Evolutionary conservation across 2,329 filamentous ascomycete genomes (phyloP), one percentile per base, ranked within the genome.

Genomic region (Fusarium praegraminearum): DNA sequence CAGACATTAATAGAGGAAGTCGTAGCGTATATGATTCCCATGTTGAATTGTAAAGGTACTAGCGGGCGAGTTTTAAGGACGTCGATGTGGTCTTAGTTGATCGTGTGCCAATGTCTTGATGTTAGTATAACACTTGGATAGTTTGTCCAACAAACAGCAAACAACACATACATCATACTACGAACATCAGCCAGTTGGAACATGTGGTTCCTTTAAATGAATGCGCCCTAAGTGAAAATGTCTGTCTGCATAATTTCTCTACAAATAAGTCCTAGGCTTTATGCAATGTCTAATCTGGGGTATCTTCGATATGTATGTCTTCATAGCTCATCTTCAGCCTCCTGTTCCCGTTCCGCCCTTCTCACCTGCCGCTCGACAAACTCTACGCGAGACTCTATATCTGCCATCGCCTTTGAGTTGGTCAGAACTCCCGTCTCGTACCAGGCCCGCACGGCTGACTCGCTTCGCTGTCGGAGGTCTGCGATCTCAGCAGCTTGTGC

Each of bases 381-480:
- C 78, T 87, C 86, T 15, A 94, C 78, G 51, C 91, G 84, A 35
- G 87, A 85, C 79, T 97, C 91, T 76, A 91, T 89, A 53, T 91
- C 88, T 24, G 90, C 91, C 81, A 93, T 90, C 61, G 87, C 86
- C 71, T 89, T 87, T 0, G 90, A 90, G 71, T 88, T 88, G 13
- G 86, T 85, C 49, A 97, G 81, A 44, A 96, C 84, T 5, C 89
- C 88, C 26, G 87, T 82, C 77, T 94, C 90, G 79, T 95, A 94
- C 91, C 93, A 97, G 36, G 83, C 80, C 69, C 90, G 86, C 62
- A 93, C 80, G 26, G 87, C 81, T 67, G 78, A 78, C 78, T 89
- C 92, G 80, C 86, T 94, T 69, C 85, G 85, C 66, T 80, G 85
- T 76, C 88, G 85, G 76, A 91, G 84, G 77, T 87, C 87, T 24